Percentiles rank a stretch among this genome's conserved stretches.
Evolutionary conservation across 225 moss, liverwort and hornwort species (phyloP).

Genomic region (Thuidium tamariscinum): DNA sequence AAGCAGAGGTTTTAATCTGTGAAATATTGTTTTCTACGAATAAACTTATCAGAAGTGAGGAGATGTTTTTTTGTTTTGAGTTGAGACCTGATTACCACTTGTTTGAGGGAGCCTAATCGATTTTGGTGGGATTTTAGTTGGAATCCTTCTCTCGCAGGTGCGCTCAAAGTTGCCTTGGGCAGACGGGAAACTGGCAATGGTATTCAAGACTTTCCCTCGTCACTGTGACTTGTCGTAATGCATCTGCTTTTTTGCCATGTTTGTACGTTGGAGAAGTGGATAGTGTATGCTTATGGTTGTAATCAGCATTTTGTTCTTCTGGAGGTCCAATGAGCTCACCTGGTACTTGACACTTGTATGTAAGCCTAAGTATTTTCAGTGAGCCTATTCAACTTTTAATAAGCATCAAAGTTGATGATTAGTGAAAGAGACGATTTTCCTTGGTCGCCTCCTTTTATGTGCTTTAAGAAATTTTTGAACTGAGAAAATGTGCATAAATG

Average conservation of each 20-base stretch:
- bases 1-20: background rate
- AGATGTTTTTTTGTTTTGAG: background rate
- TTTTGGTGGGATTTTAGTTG: conserved; percentile 28
- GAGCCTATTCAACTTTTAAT: background rate
- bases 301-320: background rate
- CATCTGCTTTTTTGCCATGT: background rate
- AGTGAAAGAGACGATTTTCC: background rate
- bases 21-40: background rate
- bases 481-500: background rate
- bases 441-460: background rate
- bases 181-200: conserved; percentile 84
- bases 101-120: background rate
- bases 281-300: background rate
- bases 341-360: background rate
- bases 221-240: background rate
- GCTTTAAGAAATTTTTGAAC: background rate
- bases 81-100: background rate
- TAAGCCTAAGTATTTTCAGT: background rate
- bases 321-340: background rate
- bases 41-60: background rate
- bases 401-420: background rate
- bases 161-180: conserved; percentile 73
- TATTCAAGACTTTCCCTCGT: background rate
- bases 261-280: background rate
- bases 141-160: conserved; percentile 69